Evolutionary conservation across 371 early-diverging fungal species (phyloP).

Genomic region (Chytridium lagenaria): DNA sequence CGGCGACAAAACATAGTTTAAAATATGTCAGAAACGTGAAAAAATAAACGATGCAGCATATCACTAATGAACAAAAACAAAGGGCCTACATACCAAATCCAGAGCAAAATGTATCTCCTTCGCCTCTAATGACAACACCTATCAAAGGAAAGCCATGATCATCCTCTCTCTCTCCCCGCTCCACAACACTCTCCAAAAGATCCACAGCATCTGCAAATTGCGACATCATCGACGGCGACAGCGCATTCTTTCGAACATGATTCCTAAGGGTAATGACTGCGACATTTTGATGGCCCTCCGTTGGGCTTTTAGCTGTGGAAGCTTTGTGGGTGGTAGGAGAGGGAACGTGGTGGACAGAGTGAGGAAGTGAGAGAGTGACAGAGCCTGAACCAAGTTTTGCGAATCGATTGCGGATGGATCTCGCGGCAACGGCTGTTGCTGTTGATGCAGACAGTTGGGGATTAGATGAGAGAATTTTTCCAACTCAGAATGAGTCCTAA

Average conservation of each 20-base stretch:
- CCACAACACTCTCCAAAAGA: conserved; percentile 48
- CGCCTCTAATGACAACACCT: conserved; percentile 64
- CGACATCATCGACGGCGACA: conserved; percentile 77
- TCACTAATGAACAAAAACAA: not conserved
- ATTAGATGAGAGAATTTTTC: too few species aligned
- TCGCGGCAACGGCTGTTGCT: not conserved
- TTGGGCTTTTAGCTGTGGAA: conserved; percentile 8
- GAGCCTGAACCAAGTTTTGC: conserved; percentile 6
- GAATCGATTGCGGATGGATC: conserved; percentile 2
- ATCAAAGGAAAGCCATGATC: conserved; percentile 40
- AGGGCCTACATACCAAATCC: conserved; percentile 60
- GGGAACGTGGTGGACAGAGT: conserved; percentile 12
- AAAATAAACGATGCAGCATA: not conserved
- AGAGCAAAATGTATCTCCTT: conserved; percentile 61
- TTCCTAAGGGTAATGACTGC: conserved; percentile 50
- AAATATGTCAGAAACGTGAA: not conserved
- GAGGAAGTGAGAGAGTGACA: conserved; percentile 20
- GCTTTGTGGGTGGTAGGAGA: not conserved
- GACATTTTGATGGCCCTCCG: not conserved
- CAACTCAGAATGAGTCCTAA: too few species aligned
- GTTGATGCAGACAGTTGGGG: not conserved
- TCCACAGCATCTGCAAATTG: conserved; percentile 65
- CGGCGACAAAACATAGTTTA: too few species aligned
- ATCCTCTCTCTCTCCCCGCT: conserved; percentile 18
- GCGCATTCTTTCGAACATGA: conserved; percentile 64